phyloP scores from a whole-genome alignment of 2,329 filamentous ascomycete genomes.

The Cladosporium sp. region DNA sequence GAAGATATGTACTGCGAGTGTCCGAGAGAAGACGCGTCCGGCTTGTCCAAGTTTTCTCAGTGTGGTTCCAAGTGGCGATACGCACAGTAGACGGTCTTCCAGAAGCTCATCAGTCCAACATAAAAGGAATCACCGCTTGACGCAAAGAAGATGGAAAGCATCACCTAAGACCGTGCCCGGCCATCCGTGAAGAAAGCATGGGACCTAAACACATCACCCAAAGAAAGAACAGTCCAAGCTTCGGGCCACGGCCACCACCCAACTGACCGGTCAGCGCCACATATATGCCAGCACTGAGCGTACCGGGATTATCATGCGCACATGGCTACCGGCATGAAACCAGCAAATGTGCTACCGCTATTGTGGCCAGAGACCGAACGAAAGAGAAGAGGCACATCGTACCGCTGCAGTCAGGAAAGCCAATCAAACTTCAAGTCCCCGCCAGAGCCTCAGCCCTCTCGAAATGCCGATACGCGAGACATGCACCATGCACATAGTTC shows the following conservation, averaged over 20 bases:
- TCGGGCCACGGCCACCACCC: conserved; percentile 14
- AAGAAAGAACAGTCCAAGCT: conserved; percentile 3
- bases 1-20: background rate
- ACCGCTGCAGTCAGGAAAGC: conserved; percentile 7
- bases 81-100: background rate
- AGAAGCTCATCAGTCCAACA: background rate
- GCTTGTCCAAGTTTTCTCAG: background rate
- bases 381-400: background rate
- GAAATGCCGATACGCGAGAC: background rate
- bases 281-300: background rate
- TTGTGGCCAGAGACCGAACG: background rate
- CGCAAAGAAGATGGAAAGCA: conserved; percentile 12
- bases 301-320: conserved; percentile 1
- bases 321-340: conserved; percentile 11
- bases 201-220: conserved; percentile 16
- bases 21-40: background rate
- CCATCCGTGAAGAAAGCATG: conserved; percentile 18
- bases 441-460: background rate
- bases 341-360: background rate
- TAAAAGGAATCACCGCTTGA: conserved; percentile 1
- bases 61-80: background rate
- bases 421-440: conserved; percentile 7
- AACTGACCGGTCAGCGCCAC: conserved; percentile 16
- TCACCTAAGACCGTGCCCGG: conserved; percentile 6
- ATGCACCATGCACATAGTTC: background rate